Evolutionary conservation across 164 flowering plant genomes (phyloP).

Genomic region (Malania oleifera): DNA sequence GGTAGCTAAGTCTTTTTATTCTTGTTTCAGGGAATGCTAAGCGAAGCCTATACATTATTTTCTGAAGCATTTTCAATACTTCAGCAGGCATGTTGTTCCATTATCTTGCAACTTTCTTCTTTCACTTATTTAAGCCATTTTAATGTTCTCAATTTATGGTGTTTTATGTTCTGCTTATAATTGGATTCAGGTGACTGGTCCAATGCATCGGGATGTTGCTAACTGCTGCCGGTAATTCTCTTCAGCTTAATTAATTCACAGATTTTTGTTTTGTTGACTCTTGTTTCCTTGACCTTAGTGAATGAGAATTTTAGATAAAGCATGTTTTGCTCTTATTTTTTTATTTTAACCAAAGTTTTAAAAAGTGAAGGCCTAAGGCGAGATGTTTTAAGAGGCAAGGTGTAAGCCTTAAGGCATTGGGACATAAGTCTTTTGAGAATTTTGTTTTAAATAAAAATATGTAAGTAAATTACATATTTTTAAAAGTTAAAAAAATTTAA

Average conservation of each 20-base stretch:
- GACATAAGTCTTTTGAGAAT: too few species aligned
- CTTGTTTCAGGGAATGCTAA: conserved; percentile 84
- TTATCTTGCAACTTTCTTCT: neutral
- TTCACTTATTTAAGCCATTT: too few species aligned
- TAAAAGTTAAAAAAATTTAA: too few species aligned
- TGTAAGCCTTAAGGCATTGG: too few species aligned
- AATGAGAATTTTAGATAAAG: neutral
- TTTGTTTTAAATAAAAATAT: too few species aligned
- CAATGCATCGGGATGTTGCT: conserved; percentile 99
- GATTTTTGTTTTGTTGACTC: neutral
- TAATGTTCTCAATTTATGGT: conserved; percentile 2
- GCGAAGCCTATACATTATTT: conserved; percentile 83
- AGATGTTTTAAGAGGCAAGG: too few species aligned
- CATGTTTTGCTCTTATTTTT: neutral
- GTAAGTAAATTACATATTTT: too few species aligned
- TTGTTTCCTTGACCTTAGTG: neutral
- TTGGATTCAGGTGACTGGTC: conserved; percentile 85
- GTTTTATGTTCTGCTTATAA: neutral
- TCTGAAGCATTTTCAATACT: conserved; percentile 93
- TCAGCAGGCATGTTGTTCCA: conserved; percentile 64
- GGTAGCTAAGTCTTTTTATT: neutral
- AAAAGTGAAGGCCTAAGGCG: too few species aligned
- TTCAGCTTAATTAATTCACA: neutral
- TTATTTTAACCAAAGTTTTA: neutral
- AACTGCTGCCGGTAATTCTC: conserved; percentile 82